A percentile compares a stretch with the other conserved stretches of the same genome.
These are phyloP conservation scores for Hericium alpestre DNA, from an alignment of 768 basidiomycete genomes.

Conservation along the genomic window DNA sequence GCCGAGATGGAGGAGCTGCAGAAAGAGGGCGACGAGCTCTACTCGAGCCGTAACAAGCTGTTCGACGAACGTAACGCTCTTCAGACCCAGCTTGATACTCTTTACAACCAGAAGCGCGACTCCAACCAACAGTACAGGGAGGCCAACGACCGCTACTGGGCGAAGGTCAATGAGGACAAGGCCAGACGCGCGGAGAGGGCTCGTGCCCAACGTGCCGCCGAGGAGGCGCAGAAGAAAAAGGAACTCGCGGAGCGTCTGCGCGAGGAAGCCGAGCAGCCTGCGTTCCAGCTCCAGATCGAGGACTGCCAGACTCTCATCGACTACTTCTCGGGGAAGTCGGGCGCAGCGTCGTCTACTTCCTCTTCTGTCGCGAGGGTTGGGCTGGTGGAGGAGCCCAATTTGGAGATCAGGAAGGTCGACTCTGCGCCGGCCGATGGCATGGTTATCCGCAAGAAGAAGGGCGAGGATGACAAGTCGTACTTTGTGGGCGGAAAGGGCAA, in stretches of 20 bases:
- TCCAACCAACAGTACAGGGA: slow-evolving; percentile 64
- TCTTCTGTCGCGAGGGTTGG: slow-evolving; percentile 28
- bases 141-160: slow-evolving; percentile 71
- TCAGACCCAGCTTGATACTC: slow-evolving; percentile 54
- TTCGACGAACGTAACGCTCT: slow-evolving; percentile 78
- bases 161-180: slow-evolving; percentile 82
- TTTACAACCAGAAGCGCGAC: slow-evolving; percentile 72
- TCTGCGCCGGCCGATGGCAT: slow-evolving; percentile 48
- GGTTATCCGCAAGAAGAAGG: slow-evolving; percentile 85
- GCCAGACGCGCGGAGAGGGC: slow-evolving; percentile 70
- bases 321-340: slow-evolving; percentile 61
- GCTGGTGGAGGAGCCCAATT: slow-evolving; percentile 60
- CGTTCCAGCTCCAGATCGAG: slow-evolving; percentile 88
- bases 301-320: slow-evolving; percentile 92
- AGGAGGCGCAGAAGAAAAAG: slow-evolving; percentile 70
- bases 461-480: slow-evolving; percentile 71
- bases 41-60: slow-evolving; percentile 69
- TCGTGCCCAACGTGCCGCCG: slow-evolving; percentile 64
- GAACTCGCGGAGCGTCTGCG: slow-evolving; percentile 71
- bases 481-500: slow-evolving; percentile 60
- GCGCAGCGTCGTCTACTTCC: slow-evolving; percentile 33
- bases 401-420: slow-evolving; percentile 82
- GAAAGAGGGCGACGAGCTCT: slow-evolving; percentile 77
- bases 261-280: slow-evolving; percentile 85
- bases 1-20: slow-evolving; percentile 79